phyloP scores from a whole-genome alignment of 2,329 filamentous ascomycete species.

The Fusarium pilosicola region DNA sequence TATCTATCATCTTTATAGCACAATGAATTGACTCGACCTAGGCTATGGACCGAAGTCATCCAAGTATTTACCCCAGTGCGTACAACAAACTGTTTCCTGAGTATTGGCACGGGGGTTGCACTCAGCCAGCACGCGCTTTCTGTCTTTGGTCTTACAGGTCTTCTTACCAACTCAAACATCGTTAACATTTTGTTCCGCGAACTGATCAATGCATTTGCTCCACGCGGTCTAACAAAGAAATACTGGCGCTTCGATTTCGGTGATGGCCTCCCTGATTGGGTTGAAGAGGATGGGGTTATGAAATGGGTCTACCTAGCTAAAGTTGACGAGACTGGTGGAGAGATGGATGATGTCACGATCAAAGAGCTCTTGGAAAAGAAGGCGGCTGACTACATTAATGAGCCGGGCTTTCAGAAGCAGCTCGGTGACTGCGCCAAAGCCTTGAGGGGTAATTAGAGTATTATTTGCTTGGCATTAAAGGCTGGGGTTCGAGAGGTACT shows the following conservation, averaged over 20 bases:
- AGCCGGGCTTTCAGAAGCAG: too few species aligned
- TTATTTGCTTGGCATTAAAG: accelerated
- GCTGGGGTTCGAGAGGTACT: too few species aligned
- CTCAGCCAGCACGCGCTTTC: too few species aligned
- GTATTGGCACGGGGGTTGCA: not conserved
- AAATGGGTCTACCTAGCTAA: too few species aligned
- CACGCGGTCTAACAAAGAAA: not conserved
- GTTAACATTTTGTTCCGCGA: not conserved
- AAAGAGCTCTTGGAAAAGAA: accelerated
- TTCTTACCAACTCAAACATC: too few species aligned
- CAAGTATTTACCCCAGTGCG: not conserved
- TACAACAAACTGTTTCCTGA: not conserved
- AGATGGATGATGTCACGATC: too few species aligned
- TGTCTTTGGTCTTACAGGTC: too few species aligned
- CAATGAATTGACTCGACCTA: not conserved
- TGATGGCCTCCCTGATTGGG: not conserved
- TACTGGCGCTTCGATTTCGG: not conserved
- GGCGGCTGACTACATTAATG: accelerated
- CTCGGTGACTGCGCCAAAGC: accelerated
- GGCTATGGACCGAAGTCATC: not conserved
- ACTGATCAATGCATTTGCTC: not conserved
- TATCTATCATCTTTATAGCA: not conserved
- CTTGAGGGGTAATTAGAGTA: too few species aligned
- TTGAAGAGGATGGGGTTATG: too few species aligned
- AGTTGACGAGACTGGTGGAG: accelerated